A percentile compares a stretch with the other conserved stretches of the same genome.
phyloP scores from a whole-genome alignment of 2,329 filamentous ascomycete genomes.

The Apiospora kogelbergensis region DNA sequence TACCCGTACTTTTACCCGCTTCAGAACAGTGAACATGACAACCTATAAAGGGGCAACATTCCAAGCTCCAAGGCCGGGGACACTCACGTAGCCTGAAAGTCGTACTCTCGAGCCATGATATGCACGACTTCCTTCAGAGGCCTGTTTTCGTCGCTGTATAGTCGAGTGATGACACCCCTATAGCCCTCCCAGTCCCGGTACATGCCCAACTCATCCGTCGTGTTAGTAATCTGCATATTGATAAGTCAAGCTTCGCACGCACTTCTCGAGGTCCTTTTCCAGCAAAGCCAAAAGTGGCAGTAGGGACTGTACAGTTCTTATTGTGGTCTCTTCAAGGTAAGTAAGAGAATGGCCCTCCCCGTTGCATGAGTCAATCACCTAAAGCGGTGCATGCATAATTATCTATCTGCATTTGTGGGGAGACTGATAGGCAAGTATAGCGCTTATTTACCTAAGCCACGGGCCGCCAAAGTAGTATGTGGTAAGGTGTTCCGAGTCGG shows the following conservation, averaged over 20 bases:
- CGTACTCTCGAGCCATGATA: not conserved
- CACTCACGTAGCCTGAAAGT: not conserved
- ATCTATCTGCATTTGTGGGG: not conserved
- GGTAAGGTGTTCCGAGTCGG: too few species aligned
- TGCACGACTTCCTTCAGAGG: constrained; percentile 5
- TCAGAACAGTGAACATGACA: not conserved
- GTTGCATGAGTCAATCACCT: not conserved
- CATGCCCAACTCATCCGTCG: not conserved
- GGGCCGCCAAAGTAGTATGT: not conserved
- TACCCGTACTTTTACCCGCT: not conserved
- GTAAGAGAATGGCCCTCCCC: not conserved
- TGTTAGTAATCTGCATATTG: not conserved
- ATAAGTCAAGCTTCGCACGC: not conserved
- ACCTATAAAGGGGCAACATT: not conserved
- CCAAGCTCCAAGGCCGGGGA: not conserved
- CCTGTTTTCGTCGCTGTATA: not conserved
- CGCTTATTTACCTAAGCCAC: not conserved
- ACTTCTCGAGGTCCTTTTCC: not conserved
- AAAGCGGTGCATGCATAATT: not conserved
- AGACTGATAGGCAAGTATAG: not conserved
- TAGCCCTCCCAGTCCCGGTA: constrained; percentile 2
- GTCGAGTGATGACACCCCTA: not conserved
- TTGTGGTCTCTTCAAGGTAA: not conserved
- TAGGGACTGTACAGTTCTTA: not conserved
- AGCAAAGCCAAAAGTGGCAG: not conserved